Evolutionary conservation across 1,284 basidiomycete species (phyloP).

Genomic region (Omphalotus olearius): DNA sequence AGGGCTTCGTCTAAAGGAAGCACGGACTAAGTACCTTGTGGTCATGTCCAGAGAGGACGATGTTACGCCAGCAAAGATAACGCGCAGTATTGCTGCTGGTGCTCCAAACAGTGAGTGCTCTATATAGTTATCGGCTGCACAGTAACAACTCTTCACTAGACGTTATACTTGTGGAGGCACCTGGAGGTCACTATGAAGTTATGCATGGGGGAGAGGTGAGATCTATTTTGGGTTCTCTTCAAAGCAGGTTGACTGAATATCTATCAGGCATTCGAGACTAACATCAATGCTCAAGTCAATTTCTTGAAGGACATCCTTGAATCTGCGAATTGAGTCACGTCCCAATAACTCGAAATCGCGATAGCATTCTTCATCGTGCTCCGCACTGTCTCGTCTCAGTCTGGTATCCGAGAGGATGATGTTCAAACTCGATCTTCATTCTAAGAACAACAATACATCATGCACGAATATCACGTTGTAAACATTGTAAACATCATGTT

Average conservation of each 20-base stretch:
- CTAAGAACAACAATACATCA: too few species aligned
- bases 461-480: too few species aligned
- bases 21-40: conserved; percentile 9
- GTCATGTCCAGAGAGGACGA: conserved; percentile 18
- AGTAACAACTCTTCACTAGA: conserved; percentile 3
- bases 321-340: too few species aligned
- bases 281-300: conserved; percentile 12
- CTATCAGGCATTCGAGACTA: conserved; percentile 13
- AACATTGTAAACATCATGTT: too few species aligned
- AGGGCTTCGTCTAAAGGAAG: conserved; percentile 13
- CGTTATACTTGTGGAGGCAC: conserved; percentile 16
- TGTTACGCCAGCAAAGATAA: conserved; percentile 14
- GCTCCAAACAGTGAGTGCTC: conserved; percentile 15
- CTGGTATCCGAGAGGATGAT: too few species aligned
- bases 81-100: conserved; percentile 9
- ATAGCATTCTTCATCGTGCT: too few species aligned
- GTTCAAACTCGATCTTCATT: too few species aligned
- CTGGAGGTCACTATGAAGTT: conserved; percentile 21
- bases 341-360: too few species aligned
- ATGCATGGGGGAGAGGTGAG: conserved; percentile 21
- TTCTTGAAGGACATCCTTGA: not conserved
- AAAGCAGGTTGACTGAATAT: not conserved
- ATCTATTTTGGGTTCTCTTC: not conserved
- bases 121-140: not conserved
- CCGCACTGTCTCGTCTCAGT: too few species aligned